These are phyloP conservation scores for Moricandia moricandioides DNA, from an alignment of 345 rosid genomes.

Conservation along the genomic window DNA sequence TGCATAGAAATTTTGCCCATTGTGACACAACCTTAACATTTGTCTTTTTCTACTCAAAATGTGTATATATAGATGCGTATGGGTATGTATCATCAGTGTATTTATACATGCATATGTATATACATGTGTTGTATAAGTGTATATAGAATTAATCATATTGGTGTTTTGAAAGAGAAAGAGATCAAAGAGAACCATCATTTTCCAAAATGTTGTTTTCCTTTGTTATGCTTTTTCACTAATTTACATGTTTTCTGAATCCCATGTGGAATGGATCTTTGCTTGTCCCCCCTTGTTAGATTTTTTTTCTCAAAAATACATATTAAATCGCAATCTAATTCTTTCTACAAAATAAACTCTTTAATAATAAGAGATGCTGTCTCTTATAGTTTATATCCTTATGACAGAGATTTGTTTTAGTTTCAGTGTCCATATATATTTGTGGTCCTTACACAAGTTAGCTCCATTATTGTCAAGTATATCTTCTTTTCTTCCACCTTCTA, in stretches of 20 bases:
- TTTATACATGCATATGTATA: neutral
- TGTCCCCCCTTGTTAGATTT: constrained; percentile 40
- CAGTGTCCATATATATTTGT: constrained; percentile 24
- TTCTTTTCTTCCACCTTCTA: constrained; percentile 17
- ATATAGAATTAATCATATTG: constrained; percentile 26
- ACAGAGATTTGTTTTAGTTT: constrained; percentile 27
- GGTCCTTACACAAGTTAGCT: constrained; percentile 41
- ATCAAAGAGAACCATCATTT: constrained; percentile 42
- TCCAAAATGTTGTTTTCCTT: constrained; percentile 40
- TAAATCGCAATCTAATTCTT: constrained; percentile 9
- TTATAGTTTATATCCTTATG: constrained; percentile 37
- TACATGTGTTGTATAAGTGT: neutral
- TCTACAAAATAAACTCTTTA: constrained; percentile 14
- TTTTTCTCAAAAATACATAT: constrained; percentile 6
- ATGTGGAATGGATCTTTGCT: constrained; percentile 41
- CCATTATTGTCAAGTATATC: constrained; percentile 36
- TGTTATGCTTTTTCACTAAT: constrained; percentile 37
- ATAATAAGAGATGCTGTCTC: constrained; percentile 19
- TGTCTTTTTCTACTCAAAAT: constrained; percentile 57
- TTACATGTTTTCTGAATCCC: constrained; percentile 39
- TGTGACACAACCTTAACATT: constrained; percentile 91
- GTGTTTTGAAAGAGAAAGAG: constrained; percentile 27
- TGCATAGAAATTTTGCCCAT: constrained; percentile 44
- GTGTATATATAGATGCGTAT: neutral
- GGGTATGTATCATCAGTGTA: neutral